Evolutionary conservation across 1,139 yeast species (phyloP), one percentile per base, ranked within the genome.

Genomic region (Taphrina flavorubra): DNA sequence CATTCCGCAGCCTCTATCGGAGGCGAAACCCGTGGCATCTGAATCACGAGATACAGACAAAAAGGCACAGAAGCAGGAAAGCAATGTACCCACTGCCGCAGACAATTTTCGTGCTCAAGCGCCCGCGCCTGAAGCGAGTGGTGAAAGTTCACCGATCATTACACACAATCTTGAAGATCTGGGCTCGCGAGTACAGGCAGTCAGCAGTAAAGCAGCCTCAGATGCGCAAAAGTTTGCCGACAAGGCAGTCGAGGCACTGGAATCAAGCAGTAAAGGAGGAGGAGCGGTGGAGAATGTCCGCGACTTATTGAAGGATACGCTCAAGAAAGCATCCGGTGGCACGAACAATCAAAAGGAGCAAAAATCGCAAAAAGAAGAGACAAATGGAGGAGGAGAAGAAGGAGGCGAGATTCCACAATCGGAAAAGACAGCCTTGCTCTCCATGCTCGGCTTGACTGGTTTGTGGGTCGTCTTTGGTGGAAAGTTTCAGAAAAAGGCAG

Each of bases 381-480:
- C 36, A 11, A 25, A 25, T 25, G 31, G 31, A 25, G 31, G 31
- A 25, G 31, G 31, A 25, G 31, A 25, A 25, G n/a, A 49, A 11
- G 36, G 37, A 8, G 53, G 36, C 36, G 61, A 63, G 36, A 55
- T 63, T 20, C 67, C 67, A 20, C 56, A 42, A 25, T n/a, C 37
- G 13, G 61, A 63, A 20, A 63, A 63, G 61, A 63, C 67, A 6
- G 67, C 46, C 14, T 47, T 63, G 18, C 42, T 63, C 8, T 46
- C 59, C 20, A n/a, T 47, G 14, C 51, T 63, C 14, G 61, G 67
- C 20, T 39, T 57, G 37, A 57, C 59, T 53, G 67, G 61, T 16
- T 40, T 57, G 11, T 63, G 67, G 67, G 51, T 63, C 53, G 61
- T 51, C 14, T 63, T 63, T 44, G 67, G 67, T 16, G 67, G 67